Evolutionary conservation across 2,329 filamentous ascomycete species (phyloP).

Genomic region (Colletotrichum spinosum): DNA sequence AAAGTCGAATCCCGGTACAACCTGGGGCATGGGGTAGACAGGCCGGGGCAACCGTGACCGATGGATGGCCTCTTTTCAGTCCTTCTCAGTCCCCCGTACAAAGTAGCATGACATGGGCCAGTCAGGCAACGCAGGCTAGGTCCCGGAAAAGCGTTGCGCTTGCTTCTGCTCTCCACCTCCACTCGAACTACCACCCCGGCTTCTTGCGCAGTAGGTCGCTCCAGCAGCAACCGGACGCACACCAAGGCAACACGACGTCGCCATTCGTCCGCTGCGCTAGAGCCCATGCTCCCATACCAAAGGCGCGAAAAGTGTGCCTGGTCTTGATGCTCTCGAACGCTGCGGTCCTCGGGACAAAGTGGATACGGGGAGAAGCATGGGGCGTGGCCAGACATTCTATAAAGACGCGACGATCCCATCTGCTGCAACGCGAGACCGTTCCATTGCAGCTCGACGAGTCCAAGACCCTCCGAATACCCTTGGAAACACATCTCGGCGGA

Average conservation of each 20-base stretch:
- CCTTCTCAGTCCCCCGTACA: no score
- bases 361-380: conserved; percentile 26
- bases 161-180: conserved; percentile 3
- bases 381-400: conserved; percentile 25
- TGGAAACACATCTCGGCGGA: background rate
- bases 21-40: conserved; percentile 28
- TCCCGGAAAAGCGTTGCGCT: no score
- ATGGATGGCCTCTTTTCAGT: conserved; percentile 1
- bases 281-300: conserved; percentile 14
- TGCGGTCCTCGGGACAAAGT: conserved; percentile 24
- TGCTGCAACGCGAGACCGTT: conserved; percentile 9
- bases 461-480: background rate
- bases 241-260: conserved; percentile 9
- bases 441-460: conserved; percentile 30
- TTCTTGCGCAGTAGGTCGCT: background rate
- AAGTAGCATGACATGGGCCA: no score
- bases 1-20: conserved; percentile 21
- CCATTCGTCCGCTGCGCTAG: conserved; percentile 7
- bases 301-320: conserved; percentile 2
- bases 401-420: conserved; percentile 35
- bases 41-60: conserved; percentile 34
- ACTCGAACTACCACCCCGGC: conserved; percentile 15
- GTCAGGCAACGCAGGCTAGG: no score
- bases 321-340: conserved; percentile 11
- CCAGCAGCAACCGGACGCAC: conserved; percentile 18